Evolutionary conservation across 768 basidiomycete genomes (phyloP), one percentile per base, ranked within the genome.

Genomic region (Polyporus arcularius): DNA sequence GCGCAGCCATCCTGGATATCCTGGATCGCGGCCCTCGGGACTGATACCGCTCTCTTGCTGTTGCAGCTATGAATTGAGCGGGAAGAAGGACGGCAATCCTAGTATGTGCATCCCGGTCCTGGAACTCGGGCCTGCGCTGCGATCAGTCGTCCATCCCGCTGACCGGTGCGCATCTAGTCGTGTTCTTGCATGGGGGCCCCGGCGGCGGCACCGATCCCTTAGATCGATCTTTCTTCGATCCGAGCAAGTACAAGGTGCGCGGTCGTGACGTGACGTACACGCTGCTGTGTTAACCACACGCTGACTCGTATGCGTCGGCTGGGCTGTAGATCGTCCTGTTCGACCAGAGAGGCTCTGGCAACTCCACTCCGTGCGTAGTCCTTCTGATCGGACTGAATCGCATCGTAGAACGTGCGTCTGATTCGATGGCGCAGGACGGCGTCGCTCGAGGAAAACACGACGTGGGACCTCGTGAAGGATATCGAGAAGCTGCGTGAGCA

Each of bases 401-500:
- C 21, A 26, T 26, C 21, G 21, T 15, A 1, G 30, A 42, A 50
- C 32, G 15, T 26, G 9, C 47, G 21, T 16, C 31, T 3, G 10
- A 58, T 14, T 31, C 45, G 47, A 26, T 58, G 30, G 32, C 39
- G 18, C 66, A 94, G 91, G 73, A 82, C 71, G 57, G 94, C 94
- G 8, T 88, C 74, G 35, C 73, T 88, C 2, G 88, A 91, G 65
- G 88, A 94, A 53, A 98, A 98, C 74, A 97, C 94, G 2, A 97
- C 95, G 4, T 94, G 92, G 92, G 89, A 94, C 70, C 85, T 96
- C 43, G 93, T 98, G 28, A 89, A 84, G 64, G 96, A 98, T 69
- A 85, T 94, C 10, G 96, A 98, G 71, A 88, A 78, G 67, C 76
- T 96, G 28, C 82, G 96, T 58, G 79, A 88, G 70, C 82, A 89